A percentile compares a stretch with the other conserved stretches of the same genome.
Evolutionary conservation across 2,329 filamentous ascomycete genomes (phyloP).

Genomic region (Ceratocystis albifundus): DNA sequence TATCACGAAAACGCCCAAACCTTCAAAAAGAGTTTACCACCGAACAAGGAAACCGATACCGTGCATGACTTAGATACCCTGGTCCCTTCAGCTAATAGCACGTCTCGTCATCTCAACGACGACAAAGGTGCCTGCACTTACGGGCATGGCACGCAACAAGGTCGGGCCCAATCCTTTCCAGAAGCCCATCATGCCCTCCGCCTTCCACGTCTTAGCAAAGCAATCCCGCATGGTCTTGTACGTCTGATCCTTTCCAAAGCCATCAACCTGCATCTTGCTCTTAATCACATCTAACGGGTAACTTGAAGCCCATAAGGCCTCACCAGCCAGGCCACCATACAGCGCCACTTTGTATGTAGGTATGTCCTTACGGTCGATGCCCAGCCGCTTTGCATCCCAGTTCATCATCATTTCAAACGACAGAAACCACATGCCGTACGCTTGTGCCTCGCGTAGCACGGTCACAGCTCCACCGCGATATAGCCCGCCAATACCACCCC

Average conservation of each 20-base stretch:
- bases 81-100: constrained; percentile 38
- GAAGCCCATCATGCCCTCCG: constrained; percentile 71
- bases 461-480: constrained; percentile 86
- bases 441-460: constrained; percentile 76
- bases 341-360: constrained; percentile 75
- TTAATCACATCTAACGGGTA: constrained; percentile 97
- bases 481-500: constrained; percentile 58
- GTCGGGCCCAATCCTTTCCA: constrained; percentile 93
- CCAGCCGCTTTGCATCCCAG: constrained; percentile 66
- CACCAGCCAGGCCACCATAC: constrained; percentile 87
- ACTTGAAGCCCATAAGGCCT: constrained; percentile 82
- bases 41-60: neutral
- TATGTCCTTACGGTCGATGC: constrained; percentile 62
- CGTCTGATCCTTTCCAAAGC: constrained; percentile 59
- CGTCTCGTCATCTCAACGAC: constrained; percentile 60
- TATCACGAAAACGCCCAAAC: neutral
- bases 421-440: constrained; percentile 92
- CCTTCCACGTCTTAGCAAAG: constrained; percentile 68
- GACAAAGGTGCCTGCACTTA: constrained; percentile 94
- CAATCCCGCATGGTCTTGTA: constrained; percentile 81
- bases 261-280: constrained; percentile 99
- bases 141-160: constrained; percentile 87
- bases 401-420: constrained; percentile 97
- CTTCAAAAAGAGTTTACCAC: neutral
- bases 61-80: neutral